Conservation (phyloP, 73 alveolate genomes). For the Tetrahymena borealis region DNA sequence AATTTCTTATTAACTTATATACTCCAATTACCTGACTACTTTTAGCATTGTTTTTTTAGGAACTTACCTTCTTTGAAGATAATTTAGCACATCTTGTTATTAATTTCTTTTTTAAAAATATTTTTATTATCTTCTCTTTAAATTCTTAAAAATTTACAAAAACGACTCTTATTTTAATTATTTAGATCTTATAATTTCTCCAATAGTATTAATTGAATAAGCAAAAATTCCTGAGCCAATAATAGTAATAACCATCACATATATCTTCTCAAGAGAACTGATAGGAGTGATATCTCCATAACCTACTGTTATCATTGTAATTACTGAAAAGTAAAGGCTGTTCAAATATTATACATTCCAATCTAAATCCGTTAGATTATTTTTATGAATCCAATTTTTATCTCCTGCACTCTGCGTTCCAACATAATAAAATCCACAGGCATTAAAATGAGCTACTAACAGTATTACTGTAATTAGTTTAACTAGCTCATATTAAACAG, state of each 20-base stretch:
- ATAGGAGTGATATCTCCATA: constrained; percentile 29
- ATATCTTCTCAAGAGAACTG: neutral
- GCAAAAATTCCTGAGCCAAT: constrained; percentile 21
- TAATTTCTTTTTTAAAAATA: neutral
- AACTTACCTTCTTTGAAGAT: neutral
- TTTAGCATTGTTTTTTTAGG: neutral
- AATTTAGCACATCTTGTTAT: neutral
- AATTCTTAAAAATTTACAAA: neutral
- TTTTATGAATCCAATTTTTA: neutral
- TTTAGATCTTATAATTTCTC: constrained; percentile 3
- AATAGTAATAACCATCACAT: constrained; percentile 14
- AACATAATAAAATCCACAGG: constrained; percentile 15
- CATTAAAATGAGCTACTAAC: constrained; percentile 22
- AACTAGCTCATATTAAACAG: neutral
- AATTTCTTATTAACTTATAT: neutral
- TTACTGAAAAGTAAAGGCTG: constrained; percentile 5
- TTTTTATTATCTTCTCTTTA: neutral
- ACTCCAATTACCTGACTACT: neutral
- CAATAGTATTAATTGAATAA: constrained; percentile 10
- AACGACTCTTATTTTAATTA: neutral
- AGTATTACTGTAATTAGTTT: neutral
- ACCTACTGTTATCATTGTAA: constrained; percentile 22
- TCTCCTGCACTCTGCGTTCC: neutral
- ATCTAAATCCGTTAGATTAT: neutral
- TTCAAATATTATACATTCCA: neutral